Percentiles rank a stretch among this genome's conserved stretches.
These are phyloP conservation scores for Pilaira anomala DNA, from an alignment of 192 early-diverging fungal species.

Conservation along the genomic window DNA sequence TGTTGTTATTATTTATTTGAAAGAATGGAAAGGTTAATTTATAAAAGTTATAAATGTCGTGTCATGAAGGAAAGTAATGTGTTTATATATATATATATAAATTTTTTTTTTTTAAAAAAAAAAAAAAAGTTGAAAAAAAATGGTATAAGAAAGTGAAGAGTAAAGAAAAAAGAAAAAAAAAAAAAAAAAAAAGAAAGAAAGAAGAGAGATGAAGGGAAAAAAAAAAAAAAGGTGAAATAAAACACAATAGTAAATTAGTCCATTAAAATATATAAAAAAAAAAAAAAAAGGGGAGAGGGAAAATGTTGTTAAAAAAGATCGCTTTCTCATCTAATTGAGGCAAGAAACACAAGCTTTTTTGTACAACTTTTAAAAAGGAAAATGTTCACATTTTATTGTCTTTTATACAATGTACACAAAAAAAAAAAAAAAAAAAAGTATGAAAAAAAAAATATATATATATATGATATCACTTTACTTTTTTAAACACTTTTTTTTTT, in stretches of 20 bases:
- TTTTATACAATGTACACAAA: too few relatives aligned
- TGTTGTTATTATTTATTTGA: conserved; percentile 1
- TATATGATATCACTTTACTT: too few relatives aligned
- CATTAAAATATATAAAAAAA: conserved; percentile 1
- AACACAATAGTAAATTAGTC: conserved; percentile 13
- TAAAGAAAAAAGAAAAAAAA: conserved; percentile 8
- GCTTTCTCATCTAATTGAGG: not conserved
- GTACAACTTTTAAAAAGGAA: too few relatives aligned
- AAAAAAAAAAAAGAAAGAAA: conserved; percentile 9
- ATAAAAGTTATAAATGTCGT: conserved; percentile 9
- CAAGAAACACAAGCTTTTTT: not conserved
- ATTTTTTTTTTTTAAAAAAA: conserved; percentile 1
- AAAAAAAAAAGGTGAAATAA: conserved; percentile 4
- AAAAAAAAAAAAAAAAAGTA: too few relatives aligned
- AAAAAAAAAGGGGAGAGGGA: conserved; percentile 4
- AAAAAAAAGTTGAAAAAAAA: conserved; percentile 10
- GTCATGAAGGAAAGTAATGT: conserved; percentile 13
- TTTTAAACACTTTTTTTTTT: too few relatives aligned
- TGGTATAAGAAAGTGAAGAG: too few relatives aligned
- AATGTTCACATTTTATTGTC: not conserved
- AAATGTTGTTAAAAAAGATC: not conserved
- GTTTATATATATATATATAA: conserved; percentile 4
- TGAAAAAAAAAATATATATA: too few relatives aligned
- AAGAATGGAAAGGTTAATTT: not conserved
- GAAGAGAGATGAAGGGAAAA: not conserved